A percentile compares a stretch with the other conserved stretches of the same genome.
phyloP scores from a whole-genome alignment of 805 yeast species.

The Komagataella ulmi region DNA sequence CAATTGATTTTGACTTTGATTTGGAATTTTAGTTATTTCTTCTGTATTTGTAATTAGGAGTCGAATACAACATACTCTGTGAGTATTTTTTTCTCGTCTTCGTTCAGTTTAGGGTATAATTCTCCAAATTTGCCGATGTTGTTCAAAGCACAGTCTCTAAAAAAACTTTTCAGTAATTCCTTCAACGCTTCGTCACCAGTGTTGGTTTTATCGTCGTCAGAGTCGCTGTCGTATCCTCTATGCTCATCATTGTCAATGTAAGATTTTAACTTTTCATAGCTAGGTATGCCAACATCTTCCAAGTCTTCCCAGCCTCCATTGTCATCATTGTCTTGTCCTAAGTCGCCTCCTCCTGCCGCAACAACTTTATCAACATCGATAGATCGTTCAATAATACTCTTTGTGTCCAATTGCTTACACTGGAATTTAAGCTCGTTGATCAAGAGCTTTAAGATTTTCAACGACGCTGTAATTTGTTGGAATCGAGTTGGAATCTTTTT shows the following conservation, averaged over 20 bases:
- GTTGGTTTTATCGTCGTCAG: conserved; percentile 5
- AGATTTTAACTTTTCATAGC: conserved; percentile 46
- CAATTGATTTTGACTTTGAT: conserved; percentile 14
- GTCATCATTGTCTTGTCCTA: conserved; percentile 22
- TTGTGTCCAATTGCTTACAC: conserved; percentile 21
- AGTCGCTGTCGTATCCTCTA: conserved; percentile 6
- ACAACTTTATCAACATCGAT: conserved; percentile 8
- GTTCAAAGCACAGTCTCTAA: conserved; percentile 38
- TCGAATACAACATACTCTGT: conserved; percentile 25
- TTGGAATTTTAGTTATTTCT: conserved; percentile 6
- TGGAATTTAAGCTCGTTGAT: conserved; percentile 60
- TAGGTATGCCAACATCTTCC: conserved; percentile 51
- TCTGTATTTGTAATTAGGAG: conserved; percentile 1
- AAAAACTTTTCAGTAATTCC: conserved; percentile 32
- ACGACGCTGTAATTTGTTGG: conserved; percentile 53
- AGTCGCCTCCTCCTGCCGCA: conserved; percentile 17
- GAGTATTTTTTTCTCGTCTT: conserved; percentile 38
- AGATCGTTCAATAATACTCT: conserved; percentile 7
- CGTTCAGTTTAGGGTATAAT: conserved; percentile 33
- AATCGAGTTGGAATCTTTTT: conserved; percentile 47
- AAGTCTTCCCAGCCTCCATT: conserved; percentile 69
- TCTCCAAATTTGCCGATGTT: conserved; percentile 37
- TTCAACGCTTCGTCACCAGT: conserved; percentile 20
- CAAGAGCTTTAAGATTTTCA: conserved; percentile 62
- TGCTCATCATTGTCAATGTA: conserved; percentile 36